These are phyloP conservation scores for Colletotrichum falcatum DNA, from an alignment of 2,329 filamentous ascomycete species.

Conservation along the genomic window DNA sequence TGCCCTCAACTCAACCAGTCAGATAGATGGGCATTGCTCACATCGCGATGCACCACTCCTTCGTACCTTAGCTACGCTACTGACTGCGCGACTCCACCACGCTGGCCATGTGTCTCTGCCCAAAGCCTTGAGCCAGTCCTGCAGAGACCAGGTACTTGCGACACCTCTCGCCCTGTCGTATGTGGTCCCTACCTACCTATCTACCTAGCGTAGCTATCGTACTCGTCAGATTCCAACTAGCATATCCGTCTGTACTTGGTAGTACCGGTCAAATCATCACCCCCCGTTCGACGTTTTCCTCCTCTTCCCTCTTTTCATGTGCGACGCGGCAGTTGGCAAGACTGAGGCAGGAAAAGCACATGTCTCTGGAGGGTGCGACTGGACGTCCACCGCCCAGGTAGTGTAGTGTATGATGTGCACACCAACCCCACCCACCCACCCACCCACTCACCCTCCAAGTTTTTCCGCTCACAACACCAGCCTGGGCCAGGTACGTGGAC, in stretches of 20 bases:
- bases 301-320: constrained; percentile 2
- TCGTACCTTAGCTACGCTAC: neutral
- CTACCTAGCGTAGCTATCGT: too few species aligned
- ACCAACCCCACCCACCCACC: constrained; percentile 1
- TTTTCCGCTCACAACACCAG: constrained; percentile 29
- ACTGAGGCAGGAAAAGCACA: constrained; percentile 13
- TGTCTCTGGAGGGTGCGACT: constrained; percentile 4
- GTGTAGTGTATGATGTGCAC: too few species aligned
- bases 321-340: constrained; percentile 17
- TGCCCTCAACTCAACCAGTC: constrained; percentile 16
- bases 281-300: constrained; percentile 1
- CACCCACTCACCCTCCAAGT: constrained; percentile 16
- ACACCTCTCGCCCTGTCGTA: constrained; percentile 21
- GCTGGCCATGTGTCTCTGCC: constrained; percentile 37
- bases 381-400: constrained; percentile 1
- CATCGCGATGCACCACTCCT: constrained; percentile 26
- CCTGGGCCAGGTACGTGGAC: constrained; percentile 11
- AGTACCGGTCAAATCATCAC: constrained; percentile 7
- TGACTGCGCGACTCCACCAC: constrained; percentile 4
- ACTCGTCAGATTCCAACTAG: constrained; percentile 13
- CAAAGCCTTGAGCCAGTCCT: constrained; percentile 17
- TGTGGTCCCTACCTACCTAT: neutral
- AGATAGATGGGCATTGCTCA: neutral
- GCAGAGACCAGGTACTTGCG: constrained; percentile 31
- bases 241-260: neutral